A percentile compares a stretch with the other conserved stretches of the same genome.
phyloP scores from a whole-genome alignment of 2,329 filamentous ascomycete species.

The Colletotrichum karsti region DNA sequence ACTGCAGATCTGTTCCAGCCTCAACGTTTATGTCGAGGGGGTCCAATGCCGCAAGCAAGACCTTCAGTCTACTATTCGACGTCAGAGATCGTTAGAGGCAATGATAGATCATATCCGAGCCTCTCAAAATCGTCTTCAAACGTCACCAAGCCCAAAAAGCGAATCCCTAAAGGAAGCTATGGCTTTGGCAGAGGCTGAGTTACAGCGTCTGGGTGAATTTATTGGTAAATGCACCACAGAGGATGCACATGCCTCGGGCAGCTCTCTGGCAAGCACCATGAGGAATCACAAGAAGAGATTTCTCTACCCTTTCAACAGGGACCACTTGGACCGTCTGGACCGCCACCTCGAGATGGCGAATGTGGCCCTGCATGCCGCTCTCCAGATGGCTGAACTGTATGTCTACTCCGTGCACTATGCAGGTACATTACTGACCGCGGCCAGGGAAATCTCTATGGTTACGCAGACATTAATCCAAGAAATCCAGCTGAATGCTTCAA shows the following conservation, averaged over 20 bases:
- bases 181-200: neutral
- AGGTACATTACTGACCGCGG: neutral
- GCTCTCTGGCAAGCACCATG: no score
- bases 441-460: neutral
- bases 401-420: neutral
- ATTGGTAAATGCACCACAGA: no score
- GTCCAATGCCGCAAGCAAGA: neutral
- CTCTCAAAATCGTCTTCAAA: accelerated
- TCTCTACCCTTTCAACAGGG: neutral
- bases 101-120: neutral
- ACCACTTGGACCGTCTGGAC: neutral
- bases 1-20: neutral
- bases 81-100: neutral
- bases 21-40: neutral
- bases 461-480: neutral
- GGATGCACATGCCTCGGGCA: no score
- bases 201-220: neutral
- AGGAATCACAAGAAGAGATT: neutral
- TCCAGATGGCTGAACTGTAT: neutral
- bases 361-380: neutral
- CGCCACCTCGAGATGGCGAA: neutral
- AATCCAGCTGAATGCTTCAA: no score
- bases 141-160: accelerated
- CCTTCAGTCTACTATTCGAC: neutral
- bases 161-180: neutral